These are phyloP conservation scores for Calcarisporium arbuscula DNA, from an alignment of 2,329 filamentous ascomycete species.

Conservation along the genomic window DNA sequence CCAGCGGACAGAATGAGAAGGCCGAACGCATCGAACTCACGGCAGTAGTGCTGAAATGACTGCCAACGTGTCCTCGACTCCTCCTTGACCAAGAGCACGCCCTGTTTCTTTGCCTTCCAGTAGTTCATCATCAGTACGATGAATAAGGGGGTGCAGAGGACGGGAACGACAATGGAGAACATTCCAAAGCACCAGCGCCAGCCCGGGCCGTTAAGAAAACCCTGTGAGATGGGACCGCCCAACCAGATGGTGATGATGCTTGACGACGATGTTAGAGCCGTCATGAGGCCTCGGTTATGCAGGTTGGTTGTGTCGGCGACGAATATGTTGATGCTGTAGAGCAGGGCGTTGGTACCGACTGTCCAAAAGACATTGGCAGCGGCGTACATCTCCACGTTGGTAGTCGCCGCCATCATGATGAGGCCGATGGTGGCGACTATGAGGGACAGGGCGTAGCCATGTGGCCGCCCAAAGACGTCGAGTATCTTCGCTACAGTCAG, in stretches of 20 bases:
- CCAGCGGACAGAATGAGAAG: constrained; percentile 43
- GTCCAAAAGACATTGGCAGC: constrained; percentile 54
- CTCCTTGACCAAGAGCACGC: constrained; percentile 24
- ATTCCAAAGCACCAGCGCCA: constrained; percentile 61
- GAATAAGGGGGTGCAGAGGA: constrained; percentile 50
- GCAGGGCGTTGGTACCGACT: background rate
- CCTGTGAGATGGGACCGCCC: constrained; percentile 47
- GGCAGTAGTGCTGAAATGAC: constrained; percentile 1
- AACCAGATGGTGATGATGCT: constrained; percentile 52
- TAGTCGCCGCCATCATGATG: constrained; percentile 55
- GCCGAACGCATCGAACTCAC: constrained; percentile 47
- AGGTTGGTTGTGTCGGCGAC: constrained; percentile 9
- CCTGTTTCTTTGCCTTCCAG: constrained; percentile 43
- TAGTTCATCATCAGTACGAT: constrained; percentile 48
- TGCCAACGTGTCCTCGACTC: background rate
- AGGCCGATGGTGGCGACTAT: constrained; percentile 39
- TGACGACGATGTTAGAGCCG: constrained; percentile 1
- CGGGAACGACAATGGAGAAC: constrained; percentile 56
- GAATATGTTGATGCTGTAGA: constrained; percentile 7
- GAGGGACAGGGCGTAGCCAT: constrained; percentile 48
- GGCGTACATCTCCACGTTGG: constrained; percentile 33
- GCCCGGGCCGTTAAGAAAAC: constrained; percentile 41
- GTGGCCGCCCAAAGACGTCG: constrained; percentile 55
- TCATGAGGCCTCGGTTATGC: constrained; percentile 6
- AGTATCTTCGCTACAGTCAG: constrained; percentile 57